Conservation (phyloP, 1,284 basidiomycete genomes). For the Cutaneotrichosporon dermatis region DNA sequence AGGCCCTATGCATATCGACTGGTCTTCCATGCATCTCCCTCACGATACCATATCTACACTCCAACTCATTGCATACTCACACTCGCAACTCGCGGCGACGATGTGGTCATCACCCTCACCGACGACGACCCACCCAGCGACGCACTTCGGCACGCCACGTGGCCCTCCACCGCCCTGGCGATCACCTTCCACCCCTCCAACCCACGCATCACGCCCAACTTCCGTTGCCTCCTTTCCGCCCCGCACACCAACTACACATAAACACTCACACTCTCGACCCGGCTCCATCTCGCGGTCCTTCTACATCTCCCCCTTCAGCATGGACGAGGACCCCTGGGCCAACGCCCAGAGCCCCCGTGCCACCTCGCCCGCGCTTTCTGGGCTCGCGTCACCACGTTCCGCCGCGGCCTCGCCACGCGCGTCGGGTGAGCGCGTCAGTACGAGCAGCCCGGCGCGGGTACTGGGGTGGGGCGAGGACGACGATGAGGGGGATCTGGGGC, state of each 20-base stretch:
- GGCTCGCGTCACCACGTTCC: not conserved
- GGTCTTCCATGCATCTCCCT: no score
- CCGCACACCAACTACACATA: no score
- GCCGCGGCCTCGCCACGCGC: not conserved
- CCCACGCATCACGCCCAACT: no score
- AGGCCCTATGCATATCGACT: no score
- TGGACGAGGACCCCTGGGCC: constrained; percentile 13
- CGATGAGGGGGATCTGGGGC: not conserved
- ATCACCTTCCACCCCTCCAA: no score
- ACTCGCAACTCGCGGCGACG: no score
- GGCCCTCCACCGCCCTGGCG: no score
- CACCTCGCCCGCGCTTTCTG: not conserved
- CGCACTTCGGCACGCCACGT: no score
- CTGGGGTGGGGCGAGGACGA: not conserved
- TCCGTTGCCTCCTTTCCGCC: no score
- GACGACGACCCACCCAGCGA: not conserved
- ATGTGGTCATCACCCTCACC: not conserved
- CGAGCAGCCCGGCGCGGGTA: not conserved
- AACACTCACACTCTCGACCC: not conserved
- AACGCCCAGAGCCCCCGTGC: constrained; percentile 5
- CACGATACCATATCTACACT: no score
- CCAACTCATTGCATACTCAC: no score
- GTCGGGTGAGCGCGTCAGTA: not conserved
- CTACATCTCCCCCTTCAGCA: constrained; percentile 1
- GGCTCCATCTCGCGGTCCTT: not conserved